Evolutionary conservation across 768 basidiomycete species (phyloP), one percentile per base, ranked within the genome.

Genomic region (Psilocybe cyanescens): DNA sequence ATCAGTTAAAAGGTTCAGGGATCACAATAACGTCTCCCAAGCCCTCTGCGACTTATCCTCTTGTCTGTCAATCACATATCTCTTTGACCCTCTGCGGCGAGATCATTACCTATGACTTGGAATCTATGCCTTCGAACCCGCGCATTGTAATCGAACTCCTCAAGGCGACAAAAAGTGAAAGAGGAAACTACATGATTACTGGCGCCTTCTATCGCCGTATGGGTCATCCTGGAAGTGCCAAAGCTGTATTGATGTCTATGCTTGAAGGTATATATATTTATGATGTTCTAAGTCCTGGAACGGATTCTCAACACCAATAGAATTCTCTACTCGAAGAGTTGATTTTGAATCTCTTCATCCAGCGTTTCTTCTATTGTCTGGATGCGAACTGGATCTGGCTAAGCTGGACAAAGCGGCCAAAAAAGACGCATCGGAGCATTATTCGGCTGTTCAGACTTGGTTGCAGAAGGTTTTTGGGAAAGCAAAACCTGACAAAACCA

Each of bases 161-260:
- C 4, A 80, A 77, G 59, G 61, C 70, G 4, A 78, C 82, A 2
- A 70, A 72, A 4, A 79, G 79, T 48, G 84, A 83, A 62, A 76
- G 80, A 52, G 83, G 78, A 30, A 82, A 76, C 60, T 88, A 86
- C 83, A 81, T 87, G 78, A 73, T 81, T 11, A 82, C 84, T 16
- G 85, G 74, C 5, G 83, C 79, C 1, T 75, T 78, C 63, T 87
- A 86, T 71, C 81, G 86, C 51, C 75, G 83, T 24, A 75, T 65
- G 28, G 80, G 81, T n/a, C 79, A 83, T 55, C 67, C 78, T n/a
- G 29, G 55, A 7, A 78, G 80, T 41, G 85, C 85, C 1, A 71
- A 81, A 31, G 67, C 68, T 3, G 79, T 86, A 8, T 65, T 83
- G 29, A 70, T 75, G 19, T 71, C 75, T 24, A 78, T 88, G 77